Conservation (phyloP, 2,329 filamentous ascomycete genomes). For the Diplodia corticola region DNA sequence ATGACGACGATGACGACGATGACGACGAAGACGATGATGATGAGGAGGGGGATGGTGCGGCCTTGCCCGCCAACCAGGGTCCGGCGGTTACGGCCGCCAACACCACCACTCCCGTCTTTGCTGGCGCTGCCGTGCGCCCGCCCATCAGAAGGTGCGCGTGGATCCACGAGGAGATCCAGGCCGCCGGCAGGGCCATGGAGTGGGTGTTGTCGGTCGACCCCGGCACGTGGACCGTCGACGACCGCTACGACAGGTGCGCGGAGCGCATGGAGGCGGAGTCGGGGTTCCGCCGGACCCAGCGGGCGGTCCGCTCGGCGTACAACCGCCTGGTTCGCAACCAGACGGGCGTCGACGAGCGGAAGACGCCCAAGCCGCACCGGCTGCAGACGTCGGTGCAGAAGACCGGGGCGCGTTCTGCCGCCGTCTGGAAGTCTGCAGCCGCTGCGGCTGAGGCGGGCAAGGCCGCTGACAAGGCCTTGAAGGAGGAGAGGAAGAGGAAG, state of each 20-base stretch:
- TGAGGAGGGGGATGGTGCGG: background rate
- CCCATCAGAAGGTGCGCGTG: background rate
- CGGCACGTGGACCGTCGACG: background rate
- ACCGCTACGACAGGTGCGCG: background rate
- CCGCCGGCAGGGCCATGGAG: background rate
- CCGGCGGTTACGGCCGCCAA: background rate
- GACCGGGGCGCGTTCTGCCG: background rate
- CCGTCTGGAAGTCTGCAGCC: background rate
- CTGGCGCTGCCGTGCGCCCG: background rate
- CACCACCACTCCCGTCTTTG: background rate
- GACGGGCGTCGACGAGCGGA: slow-evolving; percentile 23
- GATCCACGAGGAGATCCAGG: background rate
- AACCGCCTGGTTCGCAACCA: background rate
- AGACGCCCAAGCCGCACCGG: background rate
- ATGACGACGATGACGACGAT: background rate
- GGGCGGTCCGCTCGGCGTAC: slow-evolving; percentile 15
- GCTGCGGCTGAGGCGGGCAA: background rate
- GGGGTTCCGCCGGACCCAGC: background rate
- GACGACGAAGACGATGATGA: background rate
- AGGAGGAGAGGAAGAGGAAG: background rate
- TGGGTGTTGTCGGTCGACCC: background rate
- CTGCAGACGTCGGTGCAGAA: background rate
- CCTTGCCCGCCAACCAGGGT: background rate
- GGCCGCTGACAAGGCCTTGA: background rate
- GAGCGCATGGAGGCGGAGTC: background rate